Base-by-base conservation (phyloP, 495 filamentous ascomycete genomes). In the Darksidea phi region DNA sequence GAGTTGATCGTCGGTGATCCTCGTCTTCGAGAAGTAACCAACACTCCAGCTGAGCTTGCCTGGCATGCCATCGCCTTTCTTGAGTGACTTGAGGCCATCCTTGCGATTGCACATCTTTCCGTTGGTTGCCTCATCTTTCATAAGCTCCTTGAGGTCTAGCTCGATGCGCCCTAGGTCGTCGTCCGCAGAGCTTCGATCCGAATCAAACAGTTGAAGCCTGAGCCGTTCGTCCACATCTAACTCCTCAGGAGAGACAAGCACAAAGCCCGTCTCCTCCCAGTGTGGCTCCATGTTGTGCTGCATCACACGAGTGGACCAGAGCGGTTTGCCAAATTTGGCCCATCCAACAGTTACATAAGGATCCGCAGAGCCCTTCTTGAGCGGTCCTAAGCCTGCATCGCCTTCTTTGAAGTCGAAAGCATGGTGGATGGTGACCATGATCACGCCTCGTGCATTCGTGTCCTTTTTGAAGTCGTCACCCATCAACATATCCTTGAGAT, bases 381-480 rank as follows among this genome's bases (percentile, higher is more conserved):
- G 53, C 6, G 76, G 73, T 1, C 77, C 78, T 23, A 86, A 65
- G 15, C 80, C 77, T 13, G 76, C 75, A 67, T 90, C 87, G 2
- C 84, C 86, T 57, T 82, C 78, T 65, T 87, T 88, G 72, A 90
- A 88, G 15, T 78, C 83, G 28, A 73, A 77, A 0, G 86, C 87
- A 15, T 76, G 73, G 65, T 83, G 83, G 60, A 89, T 86, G 46
- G 76, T 77, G 17, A 89, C 77, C 47, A 84, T 74, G 1, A 90
- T 53, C 0, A 88, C 81, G n/a, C 87, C 87, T 18, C 84, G 76
- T 12, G 82, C 76, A 34, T 73, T 67, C 2, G 86, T 86, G 61
- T 89, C 85, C 69, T 87, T 88, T 71, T 89, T 90, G 72, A 86
- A 88, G 61, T 89, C 87, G 48, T 88, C 86, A 21, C 87, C 87